These are phyloP conservation scores for Flaveria trinervia DNA, from an alignment of 129 eudicot genomes.

Conservation along the genomic window DNA sequence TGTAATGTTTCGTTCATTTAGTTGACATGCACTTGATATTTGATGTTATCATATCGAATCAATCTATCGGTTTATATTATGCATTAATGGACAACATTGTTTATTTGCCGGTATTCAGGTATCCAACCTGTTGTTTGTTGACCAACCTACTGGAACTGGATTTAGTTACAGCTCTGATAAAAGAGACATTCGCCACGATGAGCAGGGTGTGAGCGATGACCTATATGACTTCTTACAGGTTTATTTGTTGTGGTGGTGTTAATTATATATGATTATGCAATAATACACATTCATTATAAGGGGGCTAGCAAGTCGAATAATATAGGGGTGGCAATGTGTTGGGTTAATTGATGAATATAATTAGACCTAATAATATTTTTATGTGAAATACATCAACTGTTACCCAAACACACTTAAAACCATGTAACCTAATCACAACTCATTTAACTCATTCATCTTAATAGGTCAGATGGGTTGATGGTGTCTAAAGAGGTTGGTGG, in stretches of 20 bases:
- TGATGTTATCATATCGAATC: not conserved
- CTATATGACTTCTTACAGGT: constrained; percentile 91
- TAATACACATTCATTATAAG: constrained; percentile 1
- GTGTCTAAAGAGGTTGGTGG: not conserved
- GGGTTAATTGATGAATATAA: not conserved
- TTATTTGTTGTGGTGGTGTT: constrained; percentile 16
- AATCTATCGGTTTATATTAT: not conserved
- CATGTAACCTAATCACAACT: not conserved
- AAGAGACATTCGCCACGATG: constrained; percentile 74
- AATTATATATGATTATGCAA: constrained; percentile 11
- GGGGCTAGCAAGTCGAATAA: not conserved
- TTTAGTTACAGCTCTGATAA: constrained; percentile 78
- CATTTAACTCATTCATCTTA: no score
- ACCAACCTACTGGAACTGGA: constrained; percentile 93
- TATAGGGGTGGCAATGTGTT: not conserved
- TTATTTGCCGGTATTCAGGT: constrained; percentile 51
- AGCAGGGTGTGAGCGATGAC: constrained; percentile 76
- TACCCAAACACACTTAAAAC: not conserved
- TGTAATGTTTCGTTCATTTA: not conserved
- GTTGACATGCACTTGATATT: no score
- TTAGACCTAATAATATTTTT: not conserved
- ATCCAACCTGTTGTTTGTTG: constrained; percentile 76
- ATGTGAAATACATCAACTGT: not conserved
- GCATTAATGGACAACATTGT: not conserved
- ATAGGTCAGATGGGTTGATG: no score